Evolutionary conservation across 2,329 filamentous ascomycete genomes (phyloP), one percentile per base, ranked within the genome.

Genomic region (Talaromyces amestolkiae): DNA sequence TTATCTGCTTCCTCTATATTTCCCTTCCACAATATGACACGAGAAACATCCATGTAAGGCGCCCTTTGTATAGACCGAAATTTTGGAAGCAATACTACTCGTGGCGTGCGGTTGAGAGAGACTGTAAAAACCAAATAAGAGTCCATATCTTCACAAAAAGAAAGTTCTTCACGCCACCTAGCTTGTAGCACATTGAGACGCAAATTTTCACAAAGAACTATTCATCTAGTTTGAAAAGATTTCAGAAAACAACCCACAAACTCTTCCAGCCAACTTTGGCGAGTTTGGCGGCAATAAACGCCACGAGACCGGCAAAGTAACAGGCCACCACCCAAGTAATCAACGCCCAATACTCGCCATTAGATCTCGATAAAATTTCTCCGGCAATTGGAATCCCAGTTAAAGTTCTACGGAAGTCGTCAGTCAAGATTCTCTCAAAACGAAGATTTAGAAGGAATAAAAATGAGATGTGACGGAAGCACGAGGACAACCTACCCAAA

Each of bases 291-390:
- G 82, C 76, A 19, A 84, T 79, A 65, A 90, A 83, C 35, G 83
- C 82, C 41, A 76, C 68, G 31, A 88, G 76, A 1, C 85, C 84
- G 4, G 79, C 79, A 11, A 84, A 79, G 72, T 92, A 91, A 27
- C 86, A 80, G 31, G 82, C 77, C 0, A 85, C 85, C 0, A 89
- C 89, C 70, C 89, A 87, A 17, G 88, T 76, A 69, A 92, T 91
- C 58, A 92, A 77, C 0, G 86, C 86, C 81, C 82, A 85, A 71
- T 91, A 92, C 1, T 83, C 72, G 0, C 89, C 89, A 35, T 77
- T 76, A 62, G 82, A 81, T 17, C 81, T 81, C 1, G 83, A 78
- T 7, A 92, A 77, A 61, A 92, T 84, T 68, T 82, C 82, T 0
- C 89, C 89, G 0, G 84, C 90, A 64, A 92, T 88, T 0, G 90